Base-by-base conservation (phyloP, 1,139 yeast genomes). In the Debaryomyces udenii region DNA sequence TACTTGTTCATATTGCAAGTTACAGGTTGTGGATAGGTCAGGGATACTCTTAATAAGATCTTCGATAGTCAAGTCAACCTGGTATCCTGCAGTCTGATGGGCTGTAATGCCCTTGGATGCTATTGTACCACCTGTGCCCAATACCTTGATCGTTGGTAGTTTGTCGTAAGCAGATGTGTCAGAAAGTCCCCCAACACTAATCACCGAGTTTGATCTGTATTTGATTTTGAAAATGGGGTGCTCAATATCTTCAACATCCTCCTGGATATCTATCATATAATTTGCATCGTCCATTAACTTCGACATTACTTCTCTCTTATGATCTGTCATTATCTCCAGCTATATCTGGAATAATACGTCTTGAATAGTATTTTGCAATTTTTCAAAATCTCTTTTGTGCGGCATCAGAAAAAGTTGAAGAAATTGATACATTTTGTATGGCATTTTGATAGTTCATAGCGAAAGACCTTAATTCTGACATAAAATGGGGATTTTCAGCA, bases 91-190 rank as follows among this genome's bases (percentile, higher is more conserved):
- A 2, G 88, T 82, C 44, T 79, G 80, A 22, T 80, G 72, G 1
- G 80, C 66, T 10, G 70, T 57, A 1, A 68, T 59, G 0, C 86
- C 86, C 53, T 80, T 81, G 1, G 87, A 80, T 1, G 88, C 88
- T 50, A 83, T 83, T 2, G 89, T 83, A 10, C 89, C 89, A 7
- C 89, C 89, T 1, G 89, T 83, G 2, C 87, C 89, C 27, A 83
- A 62, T 16, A 83, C 80, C 50, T 82, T 82, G 38, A 83, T 65
- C 4, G 59, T 57, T 1, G 80, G 80, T 31, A 70, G 48, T 22
- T 46, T 41, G 5, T 47, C 53, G 55, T 4, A 55, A 50, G 14
- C 49, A 5, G 31, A 20, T 6, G 28, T 26, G 11, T 43, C 49
- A 10, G 42, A 42, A 11, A 38, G 35, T 29, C 35, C 37, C 9